Evolutionary conservation across 805 yeast genomes (phyloP).

Genomic region (Metschnikowia continentalis): DNA sequence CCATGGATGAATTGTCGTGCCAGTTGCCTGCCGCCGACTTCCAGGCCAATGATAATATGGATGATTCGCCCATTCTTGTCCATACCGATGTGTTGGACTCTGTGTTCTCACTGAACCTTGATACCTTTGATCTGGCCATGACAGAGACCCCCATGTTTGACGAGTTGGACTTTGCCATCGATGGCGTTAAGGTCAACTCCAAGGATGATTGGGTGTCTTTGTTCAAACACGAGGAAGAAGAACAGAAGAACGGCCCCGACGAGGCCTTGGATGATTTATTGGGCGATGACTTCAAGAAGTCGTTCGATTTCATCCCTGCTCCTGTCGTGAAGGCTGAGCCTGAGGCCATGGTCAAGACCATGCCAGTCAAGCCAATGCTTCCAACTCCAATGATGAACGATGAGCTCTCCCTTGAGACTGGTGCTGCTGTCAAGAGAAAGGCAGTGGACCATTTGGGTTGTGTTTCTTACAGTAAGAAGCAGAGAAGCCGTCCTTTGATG

Average conservation of each 20-base stretch:
- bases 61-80: slow-evolving; percentile 46
- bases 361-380: slow-evolving; percentile 19
- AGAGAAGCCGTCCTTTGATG: slow-evolving; percentile 62
- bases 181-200: slow-evolving; percentile 35
- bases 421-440: slow-evolving; percentile 10
- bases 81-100: slow-evolving; percentile 51
- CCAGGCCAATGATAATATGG: slow-evolving; percentile 12
- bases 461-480: slow-evolving; percentile 74
- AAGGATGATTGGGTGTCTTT: slow-evolving; percentile 61
- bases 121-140: slow-evolving; percentile 31
- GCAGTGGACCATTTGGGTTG: slow-evolving; percentile 71
- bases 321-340: slow-evolving; percentile 17
- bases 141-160: slow-evolving; percentile 56
- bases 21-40: slow-evolving; percentile 22
- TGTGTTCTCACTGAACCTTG: slow-evolving; percentile 41
- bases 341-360: slow-evolving; percentile 7
- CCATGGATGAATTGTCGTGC: slow-evolving; percentile 23
- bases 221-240: slow-evolving; percentile 33
- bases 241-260: slow-evolving; percentile 5
- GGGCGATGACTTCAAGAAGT: slow-evolving; percentile 17
- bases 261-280: slow-evolving; percentile 21
- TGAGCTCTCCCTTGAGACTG: neutral
- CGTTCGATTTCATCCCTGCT: slow-evolving; percentile 17
- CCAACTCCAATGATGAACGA: slow-evolving; percentile 12
- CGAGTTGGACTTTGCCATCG: slow-evolving; percentile 42